Base-by-base conservation (phyloP, 495 filamentous ascomycete species). In the Aspergillus sparsus region DNA sequence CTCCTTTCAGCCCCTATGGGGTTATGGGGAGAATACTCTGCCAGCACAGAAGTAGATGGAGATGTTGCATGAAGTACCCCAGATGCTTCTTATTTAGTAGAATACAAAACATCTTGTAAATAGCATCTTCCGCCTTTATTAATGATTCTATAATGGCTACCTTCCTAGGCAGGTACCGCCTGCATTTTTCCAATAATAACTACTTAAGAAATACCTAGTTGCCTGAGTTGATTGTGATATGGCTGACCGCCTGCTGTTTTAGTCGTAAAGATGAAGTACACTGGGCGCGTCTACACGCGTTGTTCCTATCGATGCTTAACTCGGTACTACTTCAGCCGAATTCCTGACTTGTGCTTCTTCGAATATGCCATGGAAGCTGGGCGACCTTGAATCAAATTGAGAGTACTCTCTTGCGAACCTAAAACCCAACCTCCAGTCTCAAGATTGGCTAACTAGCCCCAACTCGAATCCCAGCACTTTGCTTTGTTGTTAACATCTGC, bases 241-340 rank as follows among this genome's bases (percentile, higher is more conserved):
- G 21, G 21, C 13, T 32, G 16, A 64, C 62, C 62, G 62, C 62
- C 46, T 64, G 33, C 62, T 47, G 6, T 18, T 57, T 46, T 45
- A 3, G 52, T 49, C 6, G 12, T 41, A 44, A 53, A 35, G 44
- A 37, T 27, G 42, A 13, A 18, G 39, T 32, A 18, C 7, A 15
- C 0, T 27, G 9, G 31, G 5, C 13, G 44, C 55, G 55, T 33
- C 7, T 42, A 18, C 55, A 39, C 55, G 55, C 34, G 55, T 58
- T 32, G 10, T 46, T 12, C 10, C 6, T 31, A 31, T 27, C 7
- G 18, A 8, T 8, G n/a, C 6, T 21, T 12, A 13, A 32, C 37
- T 10, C 7, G 33, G 11, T 1, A 27, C 21, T 27, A 27, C 21
- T 41, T 13, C 33, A 53, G 31, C 31, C 32, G 10, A 41, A 11